Percentiles rank a stretch among this genome's conserved stretches.
Evolutionary conservation across 805 yeast genomes (phyloP).

Genomic region (Groenewaldozyma tartarivorans): DNA sequence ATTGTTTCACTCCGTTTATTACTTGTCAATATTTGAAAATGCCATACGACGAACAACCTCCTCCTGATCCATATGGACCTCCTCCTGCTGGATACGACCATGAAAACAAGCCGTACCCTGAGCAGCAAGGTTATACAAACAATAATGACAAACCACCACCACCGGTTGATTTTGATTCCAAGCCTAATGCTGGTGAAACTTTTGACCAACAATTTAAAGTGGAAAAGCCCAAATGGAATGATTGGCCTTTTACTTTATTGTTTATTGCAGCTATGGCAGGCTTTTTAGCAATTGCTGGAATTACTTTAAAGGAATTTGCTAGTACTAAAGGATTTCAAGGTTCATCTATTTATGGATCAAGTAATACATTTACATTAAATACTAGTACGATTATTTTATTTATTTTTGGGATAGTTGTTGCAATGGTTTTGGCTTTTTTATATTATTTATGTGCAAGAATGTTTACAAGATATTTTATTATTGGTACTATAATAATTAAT

Average conservation of each 20-base stretch:
- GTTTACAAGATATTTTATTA: conserved; percentile 59
- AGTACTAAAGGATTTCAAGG: conserved; percentile 48
- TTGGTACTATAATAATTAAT: conserved; percentile 57
- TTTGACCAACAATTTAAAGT: conserved; percentile 66
- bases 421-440: conserved; percentile 46
- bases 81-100: conserved; percentile 9
- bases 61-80: conserved; percentile 4
- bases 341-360: conserved; percentile 46
- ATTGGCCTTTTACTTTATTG: conserved; percentile 42
- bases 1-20: neutral
- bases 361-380: conserved; percentile 53
- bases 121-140: conserved; percentile 11
- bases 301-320: conserved; percentile 57
- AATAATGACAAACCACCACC: conserved; percentile 9
- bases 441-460: conserved; percentile 55
- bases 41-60: conserved; percentile 10
- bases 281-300: conserved; percentile 59
- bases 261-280: conserved; percentile 42
- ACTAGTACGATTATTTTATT: conserved; percentile 67
- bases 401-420: conserved; percentile 52
- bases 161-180: conserved; percentile 14
- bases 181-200: conserved; percentile 29
- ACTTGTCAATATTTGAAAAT: conserved; percentile 3
- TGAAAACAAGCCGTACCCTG: conserved; percentile 15
- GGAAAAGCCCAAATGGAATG: conserved; percentile 56